These are phyloP conservation scores for Entoloma clypeatum DNA, from an alignment of 1,284 basidiomycete species.

Conservation along the genomic window DNA sequence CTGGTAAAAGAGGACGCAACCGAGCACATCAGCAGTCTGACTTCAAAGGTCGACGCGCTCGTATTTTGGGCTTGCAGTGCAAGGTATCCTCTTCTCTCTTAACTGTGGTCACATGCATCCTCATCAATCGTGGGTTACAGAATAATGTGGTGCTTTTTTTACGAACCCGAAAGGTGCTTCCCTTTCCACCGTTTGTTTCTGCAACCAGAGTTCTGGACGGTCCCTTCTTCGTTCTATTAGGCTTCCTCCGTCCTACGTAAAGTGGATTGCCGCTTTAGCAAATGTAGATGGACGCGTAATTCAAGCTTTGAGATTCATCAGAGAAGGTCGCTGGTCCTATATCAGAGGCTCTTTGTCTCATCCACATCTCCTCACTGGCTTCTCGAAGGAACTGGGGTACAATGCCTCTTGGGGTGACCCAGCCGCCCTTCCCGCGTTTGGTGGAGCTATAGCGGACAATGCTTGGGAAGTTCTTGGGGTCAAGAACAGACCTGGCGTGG, in stretches of 20 bases:
- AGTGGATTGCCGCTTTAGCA: slow-evolving; percentile 71
- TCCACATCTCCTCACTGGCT: slow-evolving; percentile 38
- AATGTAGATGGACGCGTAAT: slow-evolving; percentile 61
- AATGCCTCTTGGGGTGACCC: slow-evolving; percentile 63
- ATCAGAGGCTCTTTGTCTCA: slow-evolving; percentile 35
- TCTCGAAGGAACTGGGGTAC: slow-evolving; percentile 54
- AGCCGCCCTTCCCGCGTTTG: slow-evolving; percentile 51
- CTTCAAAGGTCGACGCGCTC: slow-evolving; percentile 57
- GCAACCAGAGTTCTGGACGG: neutral
- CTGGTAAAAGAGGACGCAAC: slow-evolving; percentile 21
- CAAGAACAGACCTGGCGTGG: slow-evolving; percentile 45
- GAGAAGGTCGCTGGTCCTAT: slow-evolving; percentile 58
- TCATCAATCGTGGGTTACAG: slow-evolving; percentile 31
- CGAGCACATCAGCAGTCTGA: slow-evolving; percentile 28
- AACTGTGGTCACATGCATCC: slow-evolving; percentile 4
- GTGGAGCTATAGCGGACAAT: slow-evolving; percentile 45
- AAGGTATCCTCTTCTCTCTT: slow-evolving; percentile 45
- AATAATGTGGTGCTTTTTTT: slow-evolving; percentile 85
- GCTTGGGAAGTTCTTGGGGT: slow-evolving; percentile 57
- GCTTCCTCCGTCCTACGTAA: slow-evolving; percentile 67
- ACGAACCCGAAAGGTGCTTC: slow-evolving; percentile 60
- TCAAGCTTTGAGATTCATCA: slow-evolving; percentile 47
- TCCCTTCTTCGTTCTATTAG: slow-evolving; percentile 34
- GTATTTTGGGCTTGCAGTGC: slow-evolving; percentile 74
- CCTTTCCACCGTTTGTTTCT: slow-evolving; percentile 2